These are phyloP conservation scores for Fusarium sp. DNA, from an alignment of 2,329 filamentous ascomycete genomes.

Conservation along the genomic window DNA sequence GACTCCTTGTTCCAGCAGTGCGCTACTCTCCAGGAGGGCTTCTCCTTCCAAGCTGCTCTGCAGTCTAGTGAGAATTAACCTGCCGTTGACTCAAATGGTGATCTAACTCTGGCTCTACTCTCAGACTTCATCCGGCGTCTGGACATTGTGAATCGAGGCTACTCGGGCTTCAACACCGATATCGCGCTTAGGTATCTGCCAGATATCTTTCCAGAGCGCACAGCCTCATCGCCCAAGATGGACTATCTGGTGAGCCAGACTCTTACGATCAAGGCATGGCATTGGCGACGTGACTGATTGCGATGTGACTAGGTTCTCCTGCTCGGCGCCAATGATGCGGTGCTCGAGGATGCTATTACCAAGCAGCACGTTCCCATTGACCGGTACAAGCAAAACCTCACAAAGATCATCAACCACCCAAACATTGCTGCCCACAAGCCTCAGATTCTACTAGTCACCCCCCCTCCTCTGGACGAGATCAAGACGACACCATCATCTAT, in stretches of 20 bases:
- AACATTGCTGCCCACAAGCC: slow-evolving; percentile 74
- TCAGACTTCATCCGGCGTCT: slow-evolving; percentile 78
- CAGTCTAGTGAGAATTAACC: slow-evolving; percentile 66
- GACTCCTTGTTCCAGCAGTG: slow-evolving; percentile 85
- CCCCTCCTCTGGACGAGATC: slow-evolving; percentile 84
- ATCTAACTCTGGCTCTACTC: neutral
- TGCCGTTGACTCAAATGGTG: neutral
- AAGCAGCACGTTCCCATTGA: slow-evolving; percentile 82
- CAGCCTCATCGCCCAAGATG: slow-evolving; percentile 62
- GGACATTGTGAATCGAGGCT: slow-evolving; percentile 88
- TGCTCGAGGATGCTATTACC: slow-evolving; percentile 67
- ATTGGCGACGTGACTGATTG: slow-evolving; percentile 30
- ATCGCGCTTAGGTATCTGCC: slow-evolving; percentile 76
- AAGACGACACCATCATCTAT: slow-evolving; percentile 62
- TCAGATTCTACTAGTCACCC: slow-evolving; percentile 79
- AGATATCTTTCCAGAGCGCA: slow-evolving; percentile 74
- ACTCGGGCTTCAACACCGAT: slow-evolving; percentile 84
- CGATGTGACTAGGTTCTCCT: slow-evolving; percentile 69
- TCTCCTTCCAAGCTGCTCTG: slow-evolving; percentile 77
- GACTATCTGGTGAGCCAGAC: slow-evolving; percentile 68
- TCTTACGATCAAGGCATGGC: neutral
- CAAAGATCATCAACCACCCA: slow-evolving; percentile 75
- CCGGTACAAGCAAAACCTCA: slow-evolving; percentile 77
- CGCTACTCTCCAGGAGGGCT: slow-evolving; percentile 69
- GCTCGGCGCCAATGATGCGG: slow-evolving; percentile 91